Conservation (phyloP, 148 eudicot genomes). For the Fagopyrum tataricum region DNA sequence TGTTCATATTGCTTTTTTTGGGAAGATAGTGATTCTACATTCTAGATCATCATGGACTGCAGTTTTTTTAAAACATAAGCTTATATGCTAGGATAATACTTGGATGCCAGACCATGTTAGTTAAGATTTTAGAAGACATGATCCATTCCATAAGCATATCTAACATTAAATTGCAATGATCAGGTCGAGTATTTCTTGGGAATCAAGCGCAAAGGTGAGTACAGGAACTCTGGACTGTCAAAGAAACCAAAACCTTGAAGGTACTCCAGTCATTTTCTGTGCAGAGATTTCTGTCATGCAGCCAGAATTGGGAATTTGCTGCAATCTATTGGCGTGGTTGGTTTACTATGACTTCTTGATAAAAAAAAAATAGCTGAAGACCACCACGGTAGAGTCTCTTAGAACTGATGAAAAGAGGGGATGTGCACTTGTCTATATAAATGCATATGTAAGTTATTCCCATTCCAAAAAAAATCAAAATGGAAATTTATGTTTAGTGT, state of each 20-base stretch:
- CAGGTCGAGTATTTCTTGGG: conserved; percentile 95
- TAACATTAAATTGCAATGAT: conserved; percentile 14
- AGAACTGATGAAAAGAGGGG: not conserved
- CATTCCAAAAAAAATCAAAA: too few species aligned
- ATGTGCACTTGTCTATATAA: not conserved
- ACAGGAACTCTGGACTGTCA: conserved; percentile 37
- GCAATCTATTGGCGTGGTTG: not conserved
- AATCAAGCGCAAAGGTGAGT: conserved; percentile 69
- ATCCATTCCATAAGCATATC: not conserved
- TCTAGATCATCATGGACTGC: not conserved
- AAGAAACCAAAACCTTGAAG: conserved; percentile 52
- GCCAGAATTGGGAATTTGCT: not conserved
- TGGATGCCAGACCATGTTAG: too few species aligned
- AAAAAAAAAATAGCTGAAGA: too few species aligned
- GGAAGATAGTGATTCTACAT: too few species aligned
- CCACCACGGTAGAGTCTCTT: not conserved
- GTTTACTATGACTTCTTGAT: not conserved
- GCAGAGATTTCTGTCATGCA: not conserved
- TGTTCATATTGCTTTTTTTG: not conserved
- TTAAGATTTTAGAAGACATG: too few species aligned
- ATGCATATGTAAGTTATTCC: not conserved
- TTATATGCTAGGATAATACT: not conserved
- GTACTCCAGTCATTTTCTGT: not conserved
- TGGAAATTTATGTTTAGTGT: not conserved
- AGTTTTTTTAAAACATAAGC: not conserved